Evolutionary conservation across 208 protist species (phyloP), one percentile per base, ranked within the genome.

Genomic region (Wallacemonas rigidus): DNA sequence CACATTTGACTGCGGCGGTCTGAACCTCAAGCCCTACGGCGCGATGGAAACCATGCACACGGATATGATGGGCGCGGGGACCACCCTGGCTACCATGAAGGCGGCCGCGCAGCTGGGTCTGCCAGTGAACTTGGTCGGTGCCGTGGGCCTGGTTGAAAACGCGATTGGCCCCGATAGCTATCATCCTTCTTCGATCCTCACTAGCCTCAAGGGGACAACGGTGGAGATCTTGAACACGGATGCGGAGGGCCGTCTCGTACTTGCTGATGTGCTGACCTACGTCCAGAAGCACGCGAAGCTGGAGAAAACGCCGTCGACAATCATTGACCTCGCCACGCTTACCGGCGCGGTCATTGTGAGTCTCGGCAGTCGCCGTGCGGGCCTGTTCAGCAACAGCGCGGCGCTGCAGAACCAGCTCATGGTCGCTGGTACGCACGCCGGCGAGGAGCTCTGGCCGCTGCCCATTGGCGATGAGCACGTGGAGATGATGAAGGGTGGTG

Each of bases 21-120:
- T 97, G 41, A 93, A 91, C 70, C 44, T 98, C 36, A 98, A 98
- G 74, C 93, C 95, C 38, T 90, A 76, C 73, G 88, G 81, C 0
- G 87, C 87, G 26, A 98, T 98, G 95, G 88, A 93, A 76, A 90
- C 88, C 55, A 98, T 98, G 95, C 92, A 97, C 78, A 86, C 82
- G 44, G 95, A 98, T 70, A 97, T 97, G 93, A 95, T 94, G 82
- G 95, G 95, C 12, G 87, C 95, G 0, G 94, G 90, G 38, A 90
- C 86, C 14, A 88, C 90, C 35, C 79, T 97, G n/a, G 71, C 82
- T 8, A 81, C 90, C 5, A 69, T 97, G 36, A 87, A 92, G 67
- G 90, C 91, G 12, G 81, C 86, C 51, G 89, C 87, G 1, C 70
- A 61, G 53, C 83, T 94, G 35, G 41, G 83, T 35, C 74, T 94